Base-by-base conservation (phyloP, 2,329 filamentous ascomycete species). In the Fusarium avenaceum region DNA sequence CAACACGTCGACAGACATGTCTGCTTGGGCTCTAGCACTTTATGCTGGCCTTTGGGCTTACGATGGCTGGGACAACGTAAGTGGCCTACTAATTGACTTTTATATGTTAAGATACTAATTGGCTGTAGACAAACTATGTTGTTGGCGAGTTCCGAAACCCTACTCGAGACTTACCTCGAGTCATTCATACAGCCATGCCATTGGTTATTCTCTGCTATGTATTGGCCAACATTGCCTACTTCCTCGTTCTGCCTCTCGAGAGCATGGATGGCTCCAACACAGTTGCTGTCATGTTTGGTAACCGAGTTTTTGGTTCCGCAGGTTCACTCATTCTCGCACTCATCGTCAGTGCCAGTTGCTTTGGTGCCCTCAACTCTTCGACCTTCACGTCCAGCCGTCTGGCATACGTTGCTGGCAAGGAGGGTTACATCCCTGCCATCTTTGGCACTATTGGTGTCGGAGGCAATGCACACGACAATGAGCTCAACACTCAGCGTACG, bases 11-110 rank as follows among this genome's bases (percentile, higher is more conserved):
- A 88, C 84, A 15, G 91, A 94, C 76, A 85, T 92, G 50, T 96
- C 91, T 46, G 90, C 90, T 70, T 98, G 94, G 92, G 96, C 96
- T 4, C 91, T 99, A 46, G 96, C 96, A 0, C 81, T 99, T 46
- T 99, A 99, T 77, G 95, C 94, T 17, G 96, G 96, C 10, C 85
- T 99, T 7, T 99, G 96, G 96, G 96, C 96, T 1, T 99, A 96
- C 80, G 96, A 99, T 77, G 96, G 96, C 30, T 99, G 96, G 96
- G 96, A 99, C 77, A 99, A 99, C 78, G 93, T 96, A 81, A 82
- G 91, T 84, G 43, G 26, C 24, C 8, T 28, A 10, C 4, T 13
- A 8, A 14, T 7, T 7, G 28, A n/a, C n/a, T 15, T n/a, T 20
- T 6, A 28, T 22, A 45, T 19, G 22, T 17, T 38, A 32, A 30